phyloP scores from a whole-genome alignment of 1,139 yeast genomes.

The Yamadazyma taylorii region DNA sequence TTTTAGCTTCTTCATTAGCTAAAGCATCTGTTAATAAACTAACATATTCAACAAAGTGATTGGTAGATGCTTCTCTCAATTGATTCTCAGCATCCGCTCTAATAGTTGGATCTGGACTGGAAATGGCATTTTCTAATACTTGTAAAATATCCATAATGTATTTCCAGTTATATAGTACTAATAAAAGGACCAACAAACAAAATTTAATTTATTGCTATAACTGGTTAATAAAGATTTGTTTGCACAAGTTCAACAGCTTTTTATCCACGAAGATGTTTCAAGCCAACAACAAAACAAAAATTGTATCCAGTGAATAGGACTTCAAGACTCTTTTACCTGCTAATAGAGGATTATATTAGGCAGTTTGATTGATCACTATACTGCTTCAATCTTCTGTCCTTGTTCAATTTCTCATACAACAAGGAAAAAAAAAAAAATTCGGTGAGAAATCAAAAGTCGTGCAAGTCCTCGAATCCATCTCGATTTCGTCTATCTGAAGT shows the following conservation, averaged over 20 bases:
- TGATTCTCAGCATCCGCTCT: slow-evolving; percentile 83
- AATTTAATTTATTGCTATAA: too few relatives aligned
- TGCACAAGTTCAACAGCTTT: too few relatives aligned
- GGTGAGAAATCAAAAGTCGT: neutral
- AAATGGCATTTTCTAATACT: slow-evolving; percentile 75
- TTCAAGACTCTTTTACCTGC: too few relatives aligned
- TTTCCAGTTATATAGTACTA: neutral
- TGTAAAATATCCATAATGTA: slow-evolving; percentile 63
- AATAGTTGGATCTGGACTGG: slow-evolving; percentile 62
- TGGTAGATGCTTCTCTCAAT: slow-evolving; percentile 68
- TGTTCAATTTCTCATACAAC: too few relatives aligned
- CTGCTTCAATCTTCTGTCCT: too few relatives aligned
- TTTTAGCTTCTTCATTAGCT: slow-evolving; percentile 60
- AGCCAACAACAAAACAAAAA: too few relatives aligned
- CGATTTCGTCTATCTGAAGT: too few relatives aligned
- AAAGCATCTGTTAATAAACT: slow-evolving; percentile 71
- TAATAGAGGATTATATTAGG: neutral
- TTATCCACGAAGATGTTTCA: too few relatives aligned
- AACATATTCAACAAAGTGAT: slow-evolving; percentile 73
- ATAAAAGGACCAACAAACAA: neutral
- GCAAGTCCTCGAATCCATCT: too few relatives aligned
- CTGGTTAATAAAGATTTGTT: too few relatives aligned
- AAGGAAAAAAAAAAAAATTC: too few relatives aligned
- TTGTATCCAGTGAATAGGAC: too few relatives aligned
- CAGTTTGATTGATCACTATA: neutral